Base-by-base conservation (phyloP, 2,329 filamentous ascomycete species). In the Aspergillus texensis region DNA sequence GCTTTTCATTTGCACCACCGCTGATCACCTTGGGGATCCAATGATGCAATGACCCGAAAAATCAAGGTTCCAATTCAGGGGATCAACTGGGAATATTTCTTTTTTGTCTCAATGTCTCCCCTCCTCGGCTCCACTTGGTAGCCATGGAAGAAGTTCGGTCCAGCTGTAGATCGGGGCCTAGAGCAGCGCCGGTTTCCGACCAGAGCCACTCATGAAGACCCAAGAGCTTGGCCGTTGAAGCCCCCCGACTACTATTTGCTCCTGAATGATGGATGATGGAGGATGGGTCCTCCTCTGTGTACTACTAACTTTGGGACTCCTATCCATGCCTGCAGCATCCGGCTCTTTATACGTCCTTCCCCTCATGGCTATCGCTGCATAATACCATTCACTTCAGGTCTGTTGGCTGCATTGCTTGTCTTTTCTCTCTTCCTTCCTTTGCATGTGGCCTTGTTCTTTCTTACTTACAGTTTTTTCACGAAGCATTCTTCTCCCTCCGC, bases 221-320 rank as follows among this genome's bases (percentile, higher is more conserved):
- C 52, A 55, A 55, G 52, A 36, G 52, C 52, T 55, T 55, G 52
- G 52, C 52, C 34, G 52, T 55, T 55, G 32, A 53, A 53, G 16
- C 28, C 26, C 28, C 28, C 14, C 30, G 19, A 24, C 9, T 36
- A 54, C 30, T 54, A 54, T 54, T 54, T 54, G 52, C 52, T 54
- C 28, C 28, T 30, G 32, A 34, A n/a, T 16, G 26, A 19, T 53
- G 28, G 50, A n/a, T 16, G 26, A 19, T 53, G 28, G 50, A 53
- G 6, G 19, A 41, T 53, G 26, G 24, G 9, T 16, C 34, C 50
- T 28, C 12, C 6, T 6, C 10, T 11, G 4, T 53, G 50, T 34
- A 19, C 28, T 19, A 30, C 50, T 30, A 34, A 32, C 9, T 10
- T 21, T 19, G 28, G 28, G 30, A 34, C 26, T 24, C 45, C 46